Conservation (phyloP, 495 filamentous ascomycete species). For the Aspergillus bridgeri region DNA sequence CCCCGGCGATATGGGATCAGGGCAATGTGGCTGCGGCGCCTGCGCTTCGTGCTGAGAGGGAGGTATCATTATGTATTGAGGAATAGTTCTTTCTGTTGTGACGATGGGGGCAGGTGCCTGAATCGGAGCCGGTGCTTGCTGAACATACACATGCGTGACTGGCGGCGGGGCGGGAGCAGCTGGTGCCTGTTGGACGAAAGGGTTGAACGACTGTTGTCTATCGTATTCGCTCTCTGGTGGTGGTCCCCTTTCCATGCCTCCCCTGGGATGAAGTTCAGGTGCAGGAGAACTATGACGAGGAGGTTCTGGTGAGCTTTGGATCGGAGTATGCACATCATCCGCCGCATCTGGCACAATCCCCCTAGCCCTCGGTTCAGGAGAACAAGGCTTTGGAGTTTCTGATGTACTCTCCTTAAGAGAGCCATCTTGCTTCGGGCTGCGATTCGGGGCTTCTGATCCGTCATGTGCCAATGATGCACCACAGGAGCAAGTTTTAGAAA, state of each 20-base stretch:
- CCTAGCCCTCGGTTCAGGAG: neutral
- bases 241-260: neutral
- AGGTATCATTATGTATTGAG: constrained; percentile 28
- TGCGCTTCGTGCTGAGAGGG: constrained; percentile 21
- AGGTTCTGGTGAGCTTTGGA: neutral
- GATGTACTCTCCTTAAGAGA: neutral
- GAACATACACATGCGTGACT: constrained; percentile 10
- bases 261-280: neutral
- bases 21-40: constrained; percentile 9
- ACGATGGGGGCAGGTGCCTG: constrained; percentile 14
- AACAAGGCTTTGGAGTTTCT: neutral
- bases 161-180: constrained; percentile 2
- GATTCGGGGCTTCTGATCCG: neutral
- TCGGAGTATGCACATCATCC: neutral
- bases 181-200: constrained; percentile 8
- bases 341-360: neutral
- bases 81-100: constrained; percentile 22
- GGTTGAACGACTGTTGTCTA: constrained; percentile 6
- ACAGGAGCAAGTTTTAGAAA: constrained; percentile 12
- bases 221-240: neutral
- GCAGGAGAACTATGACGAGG: too few relatives aligned
- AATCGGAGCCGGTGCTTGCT: constrained; percentile 7
- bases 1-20: constrained; percentile 39
- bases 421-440: neutral
- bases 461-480: constrained; percentile 14